Evolutionary conservation across 2,329 filamentous ascomycete species (phyloP).

Genomic region (Samsoniella hepiali): DNA sequence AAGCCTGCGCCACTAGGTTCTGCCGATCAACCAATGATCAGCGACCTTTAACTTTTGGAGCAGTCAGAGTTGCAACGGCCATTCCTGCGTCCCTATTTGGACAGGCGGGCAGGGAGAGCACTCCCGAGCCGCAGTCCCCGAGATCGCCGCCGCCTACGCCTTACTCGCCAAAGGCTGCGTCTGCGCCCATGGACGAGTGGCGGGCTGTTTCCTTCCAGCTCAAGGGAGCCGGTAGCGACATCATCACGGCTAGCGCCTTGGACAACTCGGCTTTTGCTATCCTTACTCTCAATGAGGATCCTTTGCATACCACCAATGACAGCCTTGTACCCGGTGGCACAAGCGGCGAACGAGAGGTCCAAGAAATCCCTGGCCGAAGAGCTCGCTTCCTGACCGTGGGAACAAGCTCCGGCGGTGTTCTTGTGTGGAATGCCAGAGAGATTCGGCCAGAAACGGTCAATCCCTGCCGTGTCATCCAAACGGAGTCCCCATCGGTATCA

Average conservation of each 20-base stretch:
- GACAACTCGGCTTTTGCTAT: slow-evolving; percentile 73
- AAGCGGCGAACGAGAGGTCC: slow-evolving; percentile 35
- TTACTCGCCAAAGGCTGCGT: slow-evolving; percentile 20
- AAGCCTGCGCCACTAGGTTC: slow-evolving; percentile 43
- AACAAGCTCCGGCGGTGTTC: slow-evolving; percentile 70
- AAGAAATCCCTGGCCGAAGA: slow-evolving; percentile 78
- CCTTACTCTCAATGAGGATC: slow-evolving; percentile 74
- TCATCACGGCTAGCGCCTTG: slow-evolving; percentile 67
- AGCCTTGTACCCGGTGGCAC: slow-evolving; percentile 48
- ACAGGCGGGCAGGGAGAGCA: neutral
- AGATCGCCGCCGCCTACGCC: slow-evolving; percentile 26
- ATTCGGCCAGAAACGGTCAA: slow-evolving; percentile 44
- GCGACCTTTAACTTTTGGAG: neutral
- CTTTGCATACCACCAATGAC: slow-evolving; percentile 48
- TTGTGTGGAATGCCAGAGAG: slow-evolving; percentile 83
- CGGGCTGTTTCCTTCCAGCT: slow-evolving; percentile 39
- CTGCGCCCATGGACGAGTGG: slow-evolving; percentile 32
- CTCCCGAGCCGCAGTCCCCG: slow-evolving; percentile 24
- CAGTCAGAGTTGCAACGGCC: neutral
- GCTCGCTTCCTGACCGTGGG: slow-evolving; percentile 79
- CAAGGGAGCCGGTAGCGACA: slow-evolving; percentile 53
- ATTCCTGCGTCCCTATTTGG: slow-evolving; percentile 14
- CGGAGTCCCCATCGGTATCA: slow-evolving; percentile 84
- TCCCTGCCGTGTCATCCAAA: slow-evolving; percentile 79
- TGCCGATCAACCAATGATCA: slow-evolving; percentile 31